phyloP scores from a whole-genome alignment of 768 basidiomycete genomes.

The Myochromella boudieri region DNA sequence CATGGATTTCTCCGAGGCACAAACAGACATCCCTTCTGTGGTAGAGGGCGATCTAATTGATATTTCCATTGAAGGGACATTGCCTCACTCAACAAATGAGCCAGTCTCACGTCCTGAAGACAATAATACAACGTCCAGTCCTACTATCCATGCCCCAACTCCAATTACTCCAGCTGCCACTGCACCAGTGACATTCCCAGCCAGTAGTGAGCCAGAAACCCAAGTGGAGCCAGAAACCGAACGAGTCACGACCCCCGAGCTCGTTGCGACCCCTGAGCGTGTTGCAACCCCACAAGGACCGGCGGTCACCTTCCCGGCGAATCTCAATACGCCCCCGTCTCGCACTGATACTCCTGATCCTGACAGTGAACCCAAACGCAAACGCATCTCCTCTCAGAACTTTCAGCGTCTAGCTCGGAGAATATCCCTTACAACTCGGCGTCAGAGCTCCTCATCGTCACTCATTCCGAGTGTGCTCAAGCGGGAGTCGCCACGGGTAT shows the following conservation, averaged over 20 bases:
- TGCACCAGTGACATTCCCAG: slow-evolving; percentile 33
- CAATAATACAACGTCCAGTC: slow-evolving; percentile 15
- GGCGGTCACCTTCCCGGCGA: slow-evolving; percentile 69
- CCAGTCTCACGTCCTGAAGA: slow-evolving; percentile 18
- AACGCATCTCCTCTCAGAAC: slow-evolving; percentile 82
- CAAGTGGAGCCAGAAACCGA: slow-evolving; percentile 7
- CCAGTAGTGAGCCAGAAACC: slow-evolving; percentile 25
- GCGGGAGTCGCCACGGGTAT: slow-evolving; percentile 46
- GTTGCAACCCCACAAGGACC: slow-evolving; percentile 24
- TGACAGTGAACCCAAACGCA: slow-evolving; percentile 75
- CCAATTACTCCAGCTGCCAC: slow-evolving; percentile 12
- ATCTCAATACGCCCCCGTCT: slow-evolving; percentile 57
- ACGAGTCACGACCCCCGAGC: slow-evolving; percentile 4
- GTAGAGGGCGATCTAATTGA: slow-evolving; percentile 1
- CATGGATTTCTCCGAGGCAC: slow-evolving; percentile 1
- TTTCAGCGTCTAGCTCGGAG: slow-evolving; percentile 78
- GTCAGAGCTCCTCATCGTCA: slow-evolving; percentile 54
- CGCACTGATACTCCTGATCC: slow-evolving; percentile 73
- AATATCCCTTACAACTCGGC: slow-evolving; percentile 65
- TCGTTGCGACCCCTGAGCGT: slow-evolving; percentile 19
- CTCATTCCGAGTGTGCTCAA: slow-evolving; percentile 53
- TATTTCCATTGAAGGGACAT: slow-evolving; percentile 10
- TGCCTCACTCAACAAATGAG: slow-evolving; percentile 27
- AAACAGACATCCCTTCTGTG: slow-evolving; percentile 9
- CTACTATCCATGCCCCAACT: slow-evolving; percentile 10